Evolutionary conservation across 148 eudicot genomes (phyloP), one percentile per base, ranked within the genome.

Genomic region (Camellia sinensis): DNA sequence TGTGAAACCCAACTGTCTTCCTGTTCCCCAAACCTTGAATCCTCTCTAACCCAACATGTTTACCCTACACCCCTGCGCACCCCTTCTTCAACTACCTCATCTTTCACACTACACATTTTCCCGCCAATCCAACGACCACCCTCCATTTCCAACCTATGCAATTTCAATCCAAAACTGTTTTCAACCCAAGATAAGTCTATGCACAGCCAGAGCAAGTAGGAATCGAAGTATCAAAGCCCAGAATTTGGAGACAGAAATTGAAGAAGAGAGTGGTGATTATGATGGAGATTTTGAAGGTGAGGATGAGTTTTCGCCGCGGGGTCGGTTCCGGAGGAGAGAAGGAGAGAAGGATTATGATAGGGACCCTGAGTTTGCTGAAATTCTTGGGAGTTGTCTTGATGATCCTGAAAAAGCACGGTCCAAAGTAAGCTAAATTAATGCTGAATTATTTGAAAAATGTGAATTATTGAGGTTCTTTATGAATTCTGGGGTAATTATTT

Each of bases 301-400:
- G 14, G 87, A 64, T 61, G 91, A 77, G 83, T 84, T 84, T 45
- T 82, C 84, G 54, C 83, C 89, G 43, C 50, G 63, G 70, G 79
- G 70, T 77, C 86, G 88, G 53, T 87, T 89, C 57, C 79, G 85
- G 73, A 85, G 84, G 3, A 75, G 61, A 63, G 92, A 76, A 67
- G 91, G 80, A 43, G 92, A 90, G 75, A 87, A 56, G 71, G 97
- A 93, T 79, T 92, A 87, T 79, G 99, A 92, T 80, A 90, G 82
- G 76, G 97, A 93, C 84, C 95, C 98, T 11, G 99, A 93, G 69
- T 86, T 96, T 77, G 97, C 91, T 80, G 97, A 96, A n/a, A 93
- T 93, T 86, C 88, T 96, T 59, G 98, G 97, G 66, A 82, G 70
- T 78, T 91, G 90, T 76, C 89, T 96, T 41, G 94, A 92, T 85